phyloP scores from a whole-genome alignment of 73 alveolate genomes.

The Tetrahymena borealis region DNA sequence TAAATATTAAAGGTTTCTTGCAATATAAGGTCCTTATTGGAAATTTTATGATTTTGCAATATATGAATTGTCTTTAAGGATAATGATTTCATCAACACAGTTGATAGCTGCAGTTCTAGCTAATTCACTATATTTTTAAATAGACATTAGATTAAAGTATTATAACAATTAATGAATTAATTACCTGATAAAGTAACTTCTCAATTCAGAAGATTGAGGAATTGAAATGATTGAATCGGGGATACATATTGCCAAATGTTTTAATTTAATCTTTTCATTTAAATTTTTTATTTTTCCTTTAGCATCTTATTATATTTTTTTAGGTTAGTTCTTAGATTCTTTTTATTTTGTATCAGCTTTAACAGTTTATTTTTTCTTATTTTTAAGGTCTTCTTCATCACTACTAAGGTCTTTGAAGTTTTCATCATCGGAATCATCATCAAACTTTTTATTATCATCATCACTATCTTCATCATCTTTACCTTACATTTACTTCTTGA shows the following conservation, averaged over 20 bases:
- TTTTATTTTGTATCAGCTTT: not conserved
- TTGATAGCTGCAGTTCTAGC: slow-evolving; percentile 79
- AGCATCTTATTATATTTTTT: not conserved
- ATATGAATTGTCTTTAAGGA: slow-evolving; percentile 48
- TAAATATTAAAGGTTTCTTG: slow-evolving; percentile 79
- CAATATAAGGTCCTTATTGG: slow-evolving; percentile 75
- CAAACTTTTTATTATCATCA: not conserved
- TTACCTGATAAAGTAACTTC: not conserved
- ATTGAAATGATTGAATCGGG: not conserved
- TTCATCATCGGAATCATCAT: not conserved
- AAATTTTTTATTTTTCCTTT: not conserved
- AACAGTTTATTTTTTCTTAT: not conserved
- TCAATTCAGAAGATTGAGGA: not conserved
- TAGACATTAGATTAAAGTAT: not conserved
- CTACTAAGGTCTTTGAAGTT: not conserved
- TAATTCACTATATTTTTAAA: slow-evolving; percentile 20
- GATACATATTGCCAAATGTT: not conserved
- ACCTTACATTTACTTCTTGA: not conserved
- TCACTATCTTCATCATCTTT: not conserved
- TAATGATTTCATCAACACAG: slow-evolving; percentile 76
- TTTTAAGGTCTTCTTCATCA: not conserved
- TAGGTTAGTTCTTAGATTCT: not conserved
- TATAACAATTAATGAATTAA: not conserved
- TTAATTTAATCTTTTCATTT: not conserved
- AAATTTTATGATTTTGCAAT: slow-evolving; percentile 39